phyloP scores from a whole-genome alignment of 225 moss, liverwort and hornwort species.

The Pseudoscleropodium purum region DNA sequence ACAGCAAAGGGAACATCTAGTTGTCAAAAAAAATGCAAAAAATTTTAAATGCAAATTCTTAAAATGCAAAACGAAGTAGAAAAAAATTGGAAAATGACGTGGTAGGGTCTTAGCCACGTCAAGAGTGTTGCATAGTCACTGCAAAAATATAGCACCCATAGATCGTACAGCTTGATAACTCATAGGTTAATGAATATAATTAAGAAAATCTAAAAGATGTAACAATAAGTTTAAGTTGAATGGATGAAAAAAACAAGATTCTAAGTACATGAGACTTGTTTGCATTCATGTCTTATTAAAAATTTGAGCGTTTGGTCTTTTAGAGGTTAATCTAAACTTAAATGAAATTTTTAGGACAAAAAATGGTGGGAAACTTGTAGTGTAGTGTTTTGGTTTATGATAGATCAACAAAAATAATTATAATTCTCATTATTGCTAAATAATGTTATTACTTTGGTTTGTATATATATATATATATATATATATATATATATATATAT shows the following conservation, averaged over 20 bases:
- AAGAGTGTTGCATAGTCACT: no score
- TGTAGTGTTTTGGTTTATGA: background rate
- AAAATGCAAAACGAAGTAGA: no score
- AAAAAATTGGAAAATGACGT: no score
- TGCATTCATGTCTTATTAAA: rapidly evolving
- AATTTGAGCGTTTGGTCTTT: background rate
- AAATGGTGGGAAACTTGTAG: background rate
- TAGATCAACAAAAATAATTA: background rate
- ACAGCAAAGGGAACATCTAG: no score
- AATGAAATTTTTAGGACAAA: background rate
- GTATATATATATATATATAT: no score
- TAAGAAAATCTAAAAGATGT: background rate
- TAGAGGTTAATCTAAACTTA: background rate
- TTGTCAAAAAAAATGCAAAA: no score
- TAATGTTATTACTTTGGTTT: background rate
- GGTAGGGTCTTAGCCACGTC: no score
- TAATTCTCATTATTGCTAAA: background rate
- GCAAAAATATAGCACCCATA: no score
- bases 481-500: no score
- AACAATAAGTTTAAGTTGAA: background rate
- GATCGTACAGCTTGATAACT: no score
- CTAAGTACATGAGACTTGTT: background rate
- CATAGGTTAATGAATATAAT: background rate
- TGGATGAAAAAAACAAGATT: background rate
- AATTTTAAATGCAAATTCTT: no score